Evolutionary conservation across 1,284 basidiomycete genomes (phyloP), one percentile per base, ranked within the genome.

Genomic region (Melampsora abietis-canadensis): DNA sequence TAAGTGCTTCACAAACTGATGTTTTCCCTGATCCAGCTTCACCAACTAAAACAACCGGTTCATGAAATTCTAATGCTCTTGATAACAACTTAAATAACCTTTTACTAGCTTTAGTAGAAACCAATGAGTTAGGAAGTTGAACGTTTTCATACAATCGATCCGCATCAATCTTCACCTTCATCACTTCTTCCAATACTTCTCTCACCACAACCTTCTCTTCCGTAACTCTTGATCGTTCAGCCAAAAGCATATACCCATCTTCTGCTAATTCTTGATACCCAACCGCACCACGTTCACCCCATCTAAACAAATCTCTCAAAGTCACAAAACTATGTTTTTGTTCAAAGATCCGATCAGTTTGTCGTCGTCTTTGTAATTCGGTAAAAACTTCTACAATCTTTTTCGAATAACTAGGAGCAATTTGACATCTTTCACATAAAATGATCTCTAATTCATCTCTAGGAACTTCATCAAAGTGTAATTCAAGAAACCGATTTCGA

Each of bases 11-110:
- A 80, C 95, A 98, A 27, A 98, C 91, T 0, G 94, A 95, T 0
- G 96, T 99, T 84, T 99, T 99, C 8, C 96, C 96, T 2, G 91
- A 91, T 31, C 96, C 96, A 0, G 96, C 98, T 83, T 98, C 95
- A 0, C 96, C 96, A 17, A 99, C 95, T n/a, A 99, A 86, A 4
- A 99, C 85, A 24, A 98, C 90, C 0, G 96, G 96, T 81, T 99
- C 96, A 80, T 97, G 90, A 83, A 91, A 92, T 44, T 87, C 87
- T 62, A 98, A 83, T 0, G 92, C 93, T 10, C 90, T 87, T 4
- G 90, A 87, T 21, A 95, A 87, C 10, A 99, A 85, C 37, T 89
- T 85, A 81, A 94, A 94, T 4, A 98, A 85, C 24, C 95, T 87
- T 79, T 90, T 90, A 92, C 97, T 96, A 0, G 94, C 92, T 37